Evolutionary conservation across 192 early-diverging fungal genomes (phyloP).

Genomic region (Fimicolochytrium jonesii): DNA sequence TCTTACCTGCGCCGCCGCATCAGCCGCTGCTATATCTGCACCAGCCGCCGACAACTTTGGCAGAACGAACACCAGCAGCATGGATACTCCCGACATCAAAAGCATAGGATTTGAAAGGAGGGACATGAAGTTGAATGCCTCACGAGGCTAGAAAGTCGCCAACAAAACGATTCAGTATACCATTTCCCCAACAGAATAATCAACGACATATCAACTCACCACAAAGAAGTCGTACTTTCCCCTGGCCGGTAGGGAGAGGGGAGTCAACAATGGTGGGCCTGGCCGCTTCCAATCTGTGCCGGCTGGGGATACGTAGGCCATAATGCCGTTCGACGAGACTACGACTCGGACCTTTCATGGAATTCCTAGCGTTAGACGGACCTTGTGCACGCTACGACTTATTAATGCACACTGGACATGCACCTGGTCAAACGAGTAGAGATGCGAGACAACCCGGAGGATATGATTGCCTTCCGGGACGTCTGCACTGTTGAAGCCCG

Average conservation of each 20-base stretch:
- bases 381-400: neutral
- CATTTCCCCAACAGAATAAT: constrained; percentile 2
- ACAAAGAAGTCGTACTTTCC: constrained; percentile 24
- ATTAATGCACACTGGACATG: neutral
- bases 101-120: constrained; percentile 67
- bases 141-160: constrained; percentile 33
- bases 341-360: constrained; percentile 6
- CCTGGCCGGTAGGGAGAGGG: constrained; percentile 3
- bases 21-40: constrained; percentile 59
- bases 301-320: constrained; percentile 2
- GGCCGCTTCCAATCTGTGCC: constrained; percentile 1
- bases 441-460: constrained; percentile 27
- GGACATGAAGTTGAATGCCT: constrained; percentile 54
- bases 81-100: constrained; percentile 59
- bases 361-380: neutral
- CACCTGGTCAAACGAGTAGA: constrained; percentile 33
- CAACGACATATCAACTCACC: neutral
- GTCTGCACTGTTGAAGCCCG: constrained; percentile 19
- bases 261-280: neutral
- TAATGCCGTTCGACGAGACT: neutral
- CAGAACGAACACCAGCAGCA: constrained; percentile 56
- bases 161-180: neutral
- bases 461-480: constrained; percentile 39
- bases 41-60: constrained; percentile 61
- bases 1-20: constrained; percentile 22